Evolutionary conservation across 164 flowering plant species (phyloP), one percentile per base, ranked within the genome.

Genomic region (Dillenia turbinata): DNA sequence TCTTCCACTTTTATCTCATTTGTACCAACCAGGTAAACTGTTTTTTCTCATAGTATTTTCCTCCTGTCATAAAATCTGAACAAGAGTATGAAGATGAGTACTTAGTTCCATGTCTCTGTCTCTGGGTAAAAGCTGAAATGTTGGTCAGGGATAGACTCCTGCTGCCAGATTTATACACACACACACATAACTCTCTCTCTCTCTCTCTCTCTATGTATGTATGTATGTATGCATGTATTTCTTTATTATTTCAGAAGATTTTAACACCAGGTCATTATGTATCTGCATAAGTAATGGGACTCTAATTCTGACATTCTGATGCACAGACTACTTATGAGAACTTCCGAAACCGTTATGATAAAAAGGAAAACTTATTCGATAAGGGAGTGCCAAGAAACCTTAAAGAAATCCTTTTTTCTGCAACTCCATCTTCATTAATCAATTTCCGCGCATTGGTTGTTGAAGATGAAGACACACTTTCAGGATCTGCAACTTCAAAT

Each of bases 291-390:
- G 6, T 33, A 33, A 33, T 4, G 40, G 40, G 40, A 33, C 40
- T 33, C 40, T 33, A 33, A 33, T 33, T 33, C 40, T 33, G 40
- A 33, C 47, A 53, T 65, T 48, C 15, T 33, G 40, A 4, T 33
- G 11, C 74, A 47, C 88, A 89, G 98, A 89, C 98, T 8, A 90
- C 98, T 8, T 94, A 94, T 62, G 98, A 94, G 70, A 94, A 89
- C 75, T 94, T 94, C 68, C 82, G 97, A 9, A 83, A 83, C 67
- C 81, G 91, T 61, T 94, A 94, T 82, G 98, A 89, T 75, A 87
- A 83, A 67, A 87, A 81, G 75, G 91, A 83, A 72, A 94, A 94
- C 66, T 96, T 95, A 57, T 82, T 78, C 69, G 71, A 74, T 56
- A 80, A 59, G 48, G 95, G 97, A 62, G 46, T 72, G n/a, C 1